These are phyloP conservation scores for Acidomyces sp. DNA, from an alignment of 495 filamentous ascomycete species.

Conservation along the genomic window DNA sequence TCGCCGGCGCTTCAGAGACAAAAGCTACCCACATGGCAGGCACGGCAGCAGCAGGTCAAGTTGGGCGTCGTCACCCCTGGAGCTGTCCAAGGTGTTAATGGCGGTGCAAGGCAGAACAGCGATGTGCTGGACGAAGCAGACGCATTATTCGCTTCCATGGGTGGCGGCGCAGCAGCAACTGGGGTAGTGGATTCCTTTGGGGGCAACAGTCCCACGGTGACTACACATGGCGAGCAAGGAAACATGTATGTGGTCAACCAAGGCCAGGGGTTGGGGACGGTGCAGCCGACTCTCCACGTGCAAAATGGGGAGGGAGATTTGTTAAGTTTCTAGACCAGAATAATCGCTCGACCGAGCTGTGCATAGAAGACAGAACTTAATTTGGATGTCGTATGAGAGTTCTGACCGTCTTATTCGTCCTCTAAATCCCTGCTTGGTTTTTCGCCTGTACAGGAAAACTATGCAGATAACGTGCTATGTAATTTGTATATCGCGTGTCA, in stretches of 20 bases:
- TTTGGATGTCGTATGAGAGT: not conserved
- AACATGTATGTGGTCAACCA: conserved; percentile 53
- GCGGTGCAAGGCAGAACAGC: conserved; percentile 34
- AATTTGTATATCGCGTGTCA: too few species aligned
- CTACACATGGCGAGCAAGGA: conserved; percentile 18
- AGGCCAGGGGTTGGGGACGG: conserved; percentile 46
- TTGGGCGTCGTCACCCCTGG: conserved; percentile 8
- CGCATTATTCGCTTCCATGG: conserved; percentile 66
- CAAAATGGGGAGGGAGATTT: conserved; percentile 21
- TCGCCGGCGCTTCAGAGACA: conserved; percentile 73
- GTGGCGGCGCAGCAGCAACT: conserved; percentile 55
- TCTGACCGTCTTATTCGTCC: not conserved
- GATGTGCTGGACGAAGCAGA: conserved; percentile 73
- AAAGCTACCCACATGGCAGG: conserved; percentile 34
- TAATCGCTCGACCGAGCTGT: not conserved
- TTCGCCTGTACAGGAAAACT: too few species aligned
- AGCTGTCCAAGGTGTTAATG: conserved; percentile 19
- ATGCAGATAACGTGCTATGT: too few species aligned
- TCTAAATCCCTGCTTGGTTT: too few species aligned
- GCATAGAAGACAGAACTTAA: not conserved
- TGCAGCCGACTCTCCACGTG: conserved; percentile 31
- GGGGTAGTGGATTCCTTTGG: conserved; percentile 42
- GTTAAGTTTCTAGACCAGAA: conserved; percentile 14
- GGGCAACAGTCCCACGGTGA: conserved; percentile 29
- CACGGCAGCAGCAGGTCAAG: conserved; percentile 18